Conservation (phyloP, 306 rosid genomes). For the Crataegus laevigata region DNA sequence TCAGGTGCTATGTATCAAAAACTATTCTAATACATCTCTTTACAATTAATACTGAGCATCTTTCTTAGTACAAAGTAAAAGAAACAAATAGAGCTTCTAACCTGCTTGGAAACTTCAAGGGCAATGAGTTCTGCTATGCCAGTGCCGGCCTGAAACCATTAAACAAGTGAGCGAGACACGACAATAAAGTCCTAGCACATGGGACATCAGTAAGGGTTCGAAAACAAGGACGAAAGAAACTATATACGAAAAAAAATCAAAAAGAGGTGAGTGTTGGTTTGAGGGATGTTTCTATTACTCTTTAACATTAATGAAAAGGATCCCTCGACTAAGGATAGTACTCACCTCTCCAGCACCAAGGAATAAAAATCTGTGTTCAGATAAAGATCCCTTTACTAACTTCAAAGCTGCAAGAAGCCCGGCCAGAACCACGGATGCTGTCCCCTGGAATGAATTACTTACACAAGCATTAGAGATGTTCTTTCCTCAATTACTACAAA, state of each 20-base stretch:
- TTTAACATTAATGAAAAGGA: not conserved
- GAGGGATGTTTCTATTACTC: not conserved
- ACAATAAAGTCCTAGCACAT: not conserved
- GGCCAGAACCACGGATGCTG: conserved; percentile 96
- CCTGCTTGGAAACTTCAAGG: conserved; percentile 88
- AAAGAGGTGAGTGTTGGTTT: not conserved
- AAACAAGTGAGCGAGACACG: conserved; percentile 21
- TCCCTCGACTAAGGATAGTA: not conserved
- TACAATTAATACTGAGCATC: not conserved
- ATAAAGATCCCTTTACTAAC: conserved; percentile 61
- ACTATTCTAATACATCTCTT: not conserved
- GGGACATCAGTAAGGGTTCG: not conserved
- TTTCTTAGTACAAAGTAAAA: not conserved
- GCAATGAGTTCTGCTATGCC: conserved; percentile 98
- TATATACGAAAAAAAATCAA: not conserved
- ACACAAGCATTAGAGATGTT: conserved; percentile 1
- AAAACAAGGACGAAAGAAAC: not conserved
- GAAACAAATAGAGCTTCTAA: conserved; percentile 17
- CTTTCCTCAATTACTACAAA: not conserved
- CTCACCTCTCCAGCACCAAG: conserved; percentile 98
- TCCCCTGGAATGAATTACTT: conserved; percentile 55
- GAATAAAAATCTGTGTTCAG: conserved; percentile 76
- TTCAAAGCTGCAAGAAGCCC: conserved; percentile 73
- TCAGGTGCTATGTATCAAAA: not conserved
- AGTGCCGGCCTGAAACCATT: conserved; percentile 89